Evolutionary conservation across 352 stramenopile genomes (phyloP), one percentile per base, ranked within the genome.

Genomic region (Elongisporangium undulatum): DNA sequence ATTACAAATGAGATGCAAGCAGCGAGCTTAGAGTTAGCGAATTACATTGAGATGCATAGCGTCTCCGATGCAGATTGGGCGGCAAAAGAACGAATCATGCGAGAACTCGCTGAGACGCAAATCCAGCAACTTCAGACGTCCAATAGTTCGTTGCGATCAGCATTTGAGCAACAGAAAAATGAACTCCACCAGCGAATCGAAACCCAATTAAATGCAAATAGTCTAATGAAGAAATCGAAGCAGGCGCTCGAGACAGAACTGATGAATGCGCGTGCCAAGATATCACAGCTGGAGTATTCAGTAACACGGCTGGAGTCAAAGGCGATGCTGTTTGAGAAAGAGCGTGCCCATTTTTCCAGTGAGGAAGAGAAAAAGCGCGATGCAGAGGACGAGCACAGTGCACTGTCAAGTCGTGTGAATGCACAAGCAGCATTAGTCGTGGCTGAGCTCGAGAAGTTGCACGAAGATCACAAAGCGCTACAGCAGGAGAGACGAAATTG

Each of bases 241-340:
- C 69, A 74, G 34, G 57, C 38, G 6, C 24, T 86, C 29, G 81
- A 86, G 61, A 61, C 39, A 0, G 61, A 84, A 15, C 59, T 75
- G 22, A n/a, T 62, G 8, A 61, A 72, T 24, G 75, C 72, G 39
- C 38, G 60, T 17, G 52, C 67, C 0, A 45, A 16, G 1, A 63
- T 71, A 1, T 26, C 53, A 26, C 57, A 61, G 22, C 67, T 87
- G 17, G 71, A 87, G 51, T 62, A 58, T 49, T 52, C 61, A n/a
- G 54, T 55, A 0, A 75, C 67, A 5, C 65, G 66, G 2, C 61
- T 89, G 1, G 77, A 87, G 50, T 87, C 78, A 3, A 78, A 69
- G 51, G 57, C 83, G 13, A 9, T 70, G 9, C 29, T 80, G n/a
- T 63, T 86, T 7, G 76, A 87, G 52, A 79, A 74, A 45, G 76